A percentile compares a stretch with the other conserved stretches of the same genome.
Conservation (phyloP, 495 filamentous ascomycete genomes). For the Penicillium daleae region DNA sequence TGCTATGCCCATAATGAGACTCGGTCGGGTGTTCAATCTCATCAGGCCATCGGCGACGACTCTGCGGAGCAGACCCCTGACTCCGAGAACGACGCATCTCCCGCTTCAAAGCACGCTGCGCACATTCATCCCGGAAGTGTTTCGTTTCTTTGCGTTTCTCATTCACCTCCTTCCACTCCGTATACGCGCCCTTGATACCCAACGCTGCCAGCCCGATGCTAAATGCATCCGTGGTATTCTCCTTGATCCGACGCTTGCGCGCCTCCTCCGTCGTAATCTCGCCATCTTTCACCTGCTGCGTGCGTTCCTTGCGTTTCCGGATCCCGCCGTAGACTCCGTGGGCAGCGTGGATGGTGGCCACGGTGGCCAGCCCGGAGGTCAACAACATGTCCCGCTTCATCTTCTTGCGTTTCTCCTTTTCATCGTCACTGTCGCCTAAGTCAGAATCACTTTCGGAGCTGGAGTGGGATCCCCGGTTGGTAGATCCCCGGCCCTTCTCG, state of each 20-base stretch:
- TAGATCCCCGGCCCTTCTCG: slow-evolving; percentile 6
- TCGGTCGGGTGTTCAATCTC: slow-evolving; percentile 27
- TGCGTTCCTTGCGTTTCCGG: slow-evolving; percentile 71
- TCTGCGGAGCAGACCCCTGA: slow-evolving; percentile 16
- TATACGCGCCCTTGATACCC: slow-evolving; percentile 81
- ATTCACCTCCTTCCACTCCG: slow-evolving; percentile 71
- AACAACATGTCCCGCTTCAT: slow-evolving; percentile 83
- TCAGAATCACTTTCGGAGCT: slow-evolving; percentile 57
- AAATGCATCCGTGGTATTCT: slow-evolving; percentile 72
- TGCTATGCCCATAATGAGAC: not conserved
- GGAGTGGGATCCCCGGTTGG: slow-evolving; percentile 7
- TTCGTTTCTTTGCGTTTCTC: slow-evolving; percentile 59
- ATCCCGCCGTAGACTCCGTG: slow-evolving; percentile 77
- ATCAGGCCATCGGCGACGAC: slow-evolving; percentile 32
- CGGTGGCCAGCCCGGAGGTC: slow-evolving; percentile 80
- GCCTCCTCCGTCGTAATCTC: slow-evolving; percentile 75
- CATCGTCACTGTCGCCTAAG: slow-evolving; percentile 75
- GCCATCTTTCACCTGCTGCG: slow-evolving; percentile 72
- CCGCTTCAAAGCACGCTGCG: slow-evolving; percentile 43
- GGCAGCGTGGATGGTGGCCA: slow-evolving; percentile 88
- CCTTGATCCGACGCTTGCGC: slow-evolving; percentile 73
- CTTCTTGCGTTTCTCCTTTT: slow-evolving; percentile 73
- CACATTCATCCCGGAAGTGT: slow-evolving; percentile 56
- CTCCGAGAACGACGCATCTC: slow-evolving; percentile 22
- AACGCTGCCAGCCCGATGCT: slow-evolving; percentile 82